Evolutionary conservation across 1,284 basidiomycete genomes (phyloP), one percentile per base, ranked within the genome.

Genomic region (Ceratobasidium sp.): DNA sequence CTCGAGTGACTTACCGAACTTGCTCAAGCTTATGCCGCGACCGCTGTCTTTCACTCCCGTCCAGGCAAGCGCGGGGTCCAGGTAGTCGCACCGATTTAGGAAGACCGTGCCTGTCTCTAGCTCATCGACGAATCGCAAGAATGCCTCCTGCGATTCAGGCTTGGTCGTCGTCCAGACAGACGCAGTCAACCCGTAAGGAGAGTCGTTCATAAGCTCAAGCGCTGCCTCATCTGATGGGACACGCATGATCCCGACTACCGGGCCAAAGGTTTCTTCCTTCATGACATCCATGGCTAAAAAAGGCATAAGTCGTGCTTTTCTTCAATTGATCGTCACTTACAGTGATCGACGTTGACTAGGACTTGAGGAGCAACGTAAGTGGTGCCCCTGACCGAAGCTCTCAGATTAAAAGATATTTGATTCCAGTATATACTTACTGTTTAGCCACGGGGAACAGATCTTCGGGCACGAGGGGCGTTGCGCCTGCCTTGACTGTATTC

Each of bases 31-130:
- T 79, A 98, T 87, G 2, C 97, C 97, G 44, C 96, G 87, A 23
- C 97, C 97, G 77, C 94, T 96, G 83, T 98, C 88, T 87, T 98
- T 99, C 77, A 96, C 93, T 1, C 97, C 97, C 0, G 93, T 94
- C 97, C 97, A 99, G 0, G 95, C 91, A 2, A 98, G 86, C 0
- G 96, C 95, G 1, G 97, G 96, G 83, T 98, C 96, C 54, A 97
- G 88, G 82, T 88, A 93, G 84, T 98, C 96, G 80, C 94, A 95
- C 65, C 94, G 88, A 86, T 98, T 98, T 82, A 97, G 84, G 85
- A 96, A 98, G 3, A 98, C 96, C 0, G 96, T 98, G 1, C 97
- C 97, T 0, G 93, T 92, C 80, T 97, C 91, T 62, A 98, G 85
- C 80, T 92, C 90, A 78, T 94, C 91, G 0, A 88, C 90, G 65